Percentiles rank a stretch among this genome's conserved stretches.
Conservation (phyloP, 2,329 filamentous ascomycete species). For the Fusarium chlamydosporum region DNA sequence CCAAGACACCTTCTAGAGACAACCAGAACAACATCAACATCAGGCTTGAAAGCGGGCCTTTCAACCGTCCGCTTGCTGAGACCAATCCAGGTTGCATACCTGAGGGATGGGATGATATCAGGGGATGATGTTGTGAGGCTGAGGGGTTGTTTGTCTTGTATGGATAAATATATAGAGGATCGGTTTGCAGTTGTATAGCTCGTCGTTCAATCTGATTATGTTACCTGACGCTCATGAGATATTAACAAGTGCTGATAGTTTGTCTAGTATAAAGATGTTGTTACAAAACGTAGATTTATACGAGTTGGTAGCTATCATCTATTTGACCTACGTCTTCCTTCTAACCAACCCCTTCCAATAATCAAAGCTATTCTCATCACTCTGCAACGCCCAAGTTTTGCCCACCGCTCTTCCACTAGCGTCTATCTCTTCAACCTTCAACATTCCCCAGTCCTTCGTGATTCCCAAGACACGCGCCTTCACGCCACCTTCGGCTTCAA, state of each 20-base stretch:
- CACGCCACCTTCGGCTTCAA: slow-evolving; percentile 84
- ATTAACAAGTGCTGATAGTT: no score
- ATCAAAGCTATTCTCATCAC: slow-evolving; percentile 98
- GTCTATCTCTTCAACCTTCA: slow-evolving; percentile 86
- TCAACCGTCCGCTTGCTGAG: neutral
- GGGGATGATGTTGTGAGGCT: neutral
- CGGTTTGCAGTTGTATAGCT: no score
- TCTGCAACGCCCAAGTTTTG: slow-evolving; percentile 86
- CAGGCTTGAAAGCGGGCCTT: neutral
- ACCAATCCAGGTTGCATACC: neutral
- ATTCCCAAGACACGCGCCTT: slow-evolving; percentile 87
- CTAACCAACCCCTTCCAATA: slow-evolving; percentile 91
- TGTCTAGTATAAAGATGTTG: neutral
- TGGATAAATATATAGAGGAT: neutral
- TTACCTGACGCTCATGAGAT: no score
- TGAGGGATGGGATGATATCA: neutral
- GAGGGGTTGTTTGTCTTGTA: neutral
- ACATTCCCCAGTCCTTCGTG: slow-evolving; percentile 89
- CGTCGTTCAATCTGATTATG: neutral
- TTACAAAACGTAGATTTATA: neutral
- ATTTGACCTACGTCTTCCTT: slow-evolving; percentile 73
- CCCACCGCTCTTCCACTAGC: slow-evolving; percentile 81
- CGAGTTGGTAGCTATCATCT: neutral
- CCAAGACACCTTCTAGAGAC: no score
- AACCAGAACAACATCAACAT: slow-evolving; percentile 9